phyloP scores from a whole-genome alignment of 139 green algal species.

The Picochlorum sp. region DNA sequence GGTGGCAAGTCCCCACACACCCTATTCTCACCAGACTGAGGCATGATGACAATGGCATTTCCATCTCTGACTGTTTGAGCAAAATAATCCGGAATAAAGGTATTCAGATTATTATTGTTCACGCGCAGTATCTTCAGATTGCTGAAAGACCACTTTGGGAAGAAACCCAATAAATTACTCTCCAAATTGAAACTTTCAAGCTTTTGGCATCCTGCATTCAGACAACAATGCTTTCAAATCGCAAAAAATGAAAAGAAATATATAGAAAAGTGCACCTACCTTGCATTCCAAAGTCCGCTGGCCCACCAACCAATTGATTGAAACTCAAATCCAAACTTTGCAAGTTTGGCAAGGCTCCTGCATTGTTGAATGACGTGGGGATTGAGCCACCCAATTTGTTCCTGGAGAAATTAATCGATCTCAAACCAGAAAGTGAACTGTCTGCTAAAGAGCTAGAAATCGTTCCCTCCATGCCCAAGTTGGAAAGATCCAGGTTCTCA shows the following conservation, averaged over 20 bases:
- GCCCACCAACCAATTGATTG: neutral
- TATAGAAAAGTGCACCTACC: neutral
- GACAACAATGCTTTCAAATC: neutral
- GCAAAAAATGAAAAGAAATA: neutral
- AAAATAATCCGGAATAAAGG: neutral
- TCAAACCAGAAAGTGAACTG: neutral
- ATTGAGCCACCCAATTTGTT: constrained; percentile 7
- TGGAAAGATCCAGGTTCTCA: neutral
- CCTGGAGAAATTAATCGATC: constrained; percentile 1
- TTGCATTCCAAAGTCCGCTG: neutral
- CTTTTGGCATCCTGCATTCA: neutral
- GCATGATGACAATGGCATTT: constrained; percentile 10
- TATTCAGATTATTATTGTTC: neutral
- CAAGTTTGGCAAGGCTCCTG: constrained; percentile 5
- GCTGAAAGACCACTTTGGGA: constrained; percentile 12
- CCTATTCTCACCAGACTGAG: constrained; percentile 1
- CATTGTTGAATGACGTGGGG: neutral
- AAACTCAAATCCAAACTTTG: constrained; percentile 3
- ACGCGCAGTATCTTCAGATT: neutral
- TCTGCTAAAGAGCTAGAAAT: neutral
- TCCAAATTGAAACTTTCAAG: neutral
- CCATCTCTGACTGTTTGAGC: neutral
- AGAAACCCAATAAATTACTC: neutral
- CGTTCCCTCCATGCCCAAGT: constrained; percentile 3
- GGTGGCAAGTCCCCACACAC: constrained; percentile 17